Evolutionary conservation across 2,329 filamentous ascomycete species (phyloP).

Genomic region (Arthroderma sp.): DNA sequence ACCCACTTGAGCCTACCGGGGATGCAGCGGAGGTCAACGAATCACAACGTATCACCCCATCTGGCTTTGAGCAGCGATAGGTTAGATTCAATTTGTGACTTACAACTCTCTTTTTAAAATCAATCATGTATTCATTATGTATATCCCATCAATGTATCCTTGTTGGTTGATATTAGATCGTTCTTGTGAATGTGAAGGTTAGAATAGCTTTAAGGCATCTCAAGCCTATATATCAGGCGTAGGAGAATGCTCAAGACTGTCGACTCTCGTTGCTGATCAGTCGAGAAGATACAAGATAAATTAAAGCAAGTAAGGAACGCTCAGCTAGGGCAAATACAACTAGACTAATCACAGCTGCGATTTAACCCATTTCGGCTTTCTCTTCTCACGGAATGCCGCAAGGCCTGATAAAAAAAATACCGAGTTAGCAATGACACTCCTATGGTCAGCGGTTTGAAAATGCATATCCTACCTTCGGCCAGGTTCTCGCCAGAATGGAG

Average conservation of each 20-base stretch:
- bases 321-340: background rate
- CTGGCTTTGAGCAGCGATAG: slow-evolving; percentile 46
- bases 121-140: slow-evolving; percentile 3
- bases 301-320: background rate
- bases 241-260: background rate
- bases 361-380: slow-evolving; percentile 67
- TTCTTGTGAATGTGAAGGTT: background rate
- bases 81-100: slow-evolving; percentile 16
- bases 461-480: slow-evolving; percentile 60
- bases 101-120: background rate
- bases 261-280: too few species aligned
- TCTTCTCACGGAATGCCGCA: slow-evolving; percentile 84
- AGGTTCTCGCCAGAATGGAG: slow-evolving; percentile 72
- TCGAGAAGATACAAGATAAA: too few species aligned
- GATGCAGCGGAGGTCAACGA: slow-evolving; percentile 48
- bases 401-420: slow-evolving; percentile 37
- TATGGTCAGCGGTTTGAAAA: background rate
- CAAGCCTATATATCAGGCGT: background rate
- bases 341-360: slow-evolving; percentile 46
- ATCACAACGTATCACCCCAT: slow-evolving; percentile 41
- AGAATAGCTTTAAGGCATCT: background rate
- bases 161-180: background rate
- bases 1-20: slow-evolving; percentile 58
- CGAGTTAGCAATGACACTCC: background rate
- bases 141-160: background rate